Base-by-base conservation (phyloP, 1,284 basidiomycete species). In the Tilletiopsis washingtonensis region DNA sequence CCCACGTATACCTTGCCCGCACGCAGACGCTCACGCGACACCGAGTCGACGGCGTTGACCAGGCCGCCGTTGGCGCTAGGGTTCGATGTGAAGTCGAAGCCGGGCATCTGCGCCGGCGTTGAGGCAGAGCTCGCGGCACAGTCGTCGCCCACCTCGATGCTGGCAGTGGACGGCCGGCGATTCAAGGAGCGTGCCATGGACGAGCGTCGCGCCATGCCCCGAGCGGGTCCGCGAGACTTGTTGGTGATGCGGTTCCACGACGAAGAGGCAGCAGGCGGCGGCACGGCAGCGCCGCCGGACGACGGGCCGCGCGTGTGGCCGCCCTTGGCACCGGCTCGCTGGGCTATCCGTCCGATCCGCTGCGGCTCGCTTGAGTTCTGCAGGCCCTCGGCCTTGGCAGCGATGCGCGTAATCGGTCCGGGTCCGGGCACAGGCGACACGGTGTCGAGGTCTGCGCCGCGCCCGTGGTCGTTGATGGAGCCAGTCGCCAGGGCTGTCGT, bases 31-130 rank as follows among this genome's bases (percentile, higher is more conserved):
- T 68, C 62, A 32, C 55, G 50, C 21, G 60, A 55, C 24, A 72
- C 57, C 29, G 62, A 66, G 51, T 60, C 57, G 41, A 72, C 64
- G 21, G 69, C 69, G 55, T 72, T 72, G 48, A 71, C 54, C 43
- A 72, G 60, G 6, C 69, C 69, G n/a, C 69, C 67, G 45, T 72
- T 72, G 21, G 66, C 67, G 5, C 63, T 58, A 9, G 69, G 69
- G 24, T 71, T 71, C 23, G 67, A 49, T 24, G 58, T 55, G 29
- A 72, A 71, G 17, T 65, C 63, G 37, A 62, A 69, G 4, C 60
- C 56, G 7, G 63, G 62, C 11, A 64, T 41, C 20, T 5, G 40
- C 40, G 19, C 24, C 24, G 9, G 40, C 9, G 24, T 21, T n/a
- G 24, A 12, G 14, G 20, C 14, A 6, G 24, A 37, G 36, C n/a